Conservation (phyloP, 1,139 yeast genomes). For the Candida pseudocylindracea region DNA sequence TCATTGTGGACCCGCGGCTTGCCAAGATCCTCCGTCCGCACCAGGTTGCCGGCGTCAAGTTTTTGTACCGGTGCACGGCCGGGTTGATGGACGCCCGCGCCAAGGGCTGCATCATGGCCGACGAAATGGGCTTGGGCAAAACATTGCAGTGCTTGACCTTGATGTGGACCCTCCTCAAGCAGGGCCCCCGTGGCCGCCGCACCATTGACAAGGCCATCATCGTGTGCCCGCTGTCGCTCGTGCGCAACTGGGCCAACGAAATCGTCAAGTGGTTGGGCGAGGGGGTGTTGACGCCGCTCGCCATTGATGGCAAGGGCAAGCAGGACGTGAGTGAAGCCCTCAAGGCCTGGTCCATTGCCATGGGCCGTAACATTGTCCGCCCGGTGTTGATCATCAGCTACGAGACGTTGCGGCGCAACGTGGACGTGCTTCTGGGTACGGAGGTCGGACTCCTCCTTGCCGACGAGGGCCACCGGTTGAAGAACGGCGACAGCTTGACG, state of each 20-base stretch:
- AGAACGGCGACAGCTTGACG: slow-evolving; percentile 86
- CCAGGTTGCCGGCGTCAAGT: slow-evolving; percentile 89
- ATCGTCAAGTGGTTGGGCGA: slow-evolving; percentile 90
- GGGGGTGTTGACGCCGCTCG: slow-evolving; percentile 70
- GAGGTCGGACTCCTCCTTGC: slow-evolving; percentile 81
- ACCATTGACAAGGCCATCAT: slow-evolving; percentile 81
- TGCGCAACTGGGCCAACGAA: slow-evolving; percentile 95
- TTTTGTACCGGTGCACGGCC: slow-evolving; percentile 73
- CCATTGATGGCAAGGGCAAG: slow-evolving; percentile 74
- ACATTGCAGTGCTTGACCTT: slow-evolving; percentile 83
- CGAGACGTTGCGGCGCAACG: slow-evolving; percentile 80
- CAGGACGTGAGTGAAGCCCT: slow-evolving; percentile 15
- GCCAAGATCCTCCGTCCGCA: slow-evolving; percentile 83
- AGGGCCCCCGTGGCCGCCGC: slow-evolving; percentile 72
- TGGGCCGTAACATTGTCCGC: slow-evolving; percentile 73
- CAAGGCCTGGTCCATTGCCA: slow-evolving; percentile 73
- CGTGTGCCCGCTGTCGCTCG: slow-evolving; percentile 90
- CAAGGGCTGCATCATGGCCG: slow-evolving; percentile 97
- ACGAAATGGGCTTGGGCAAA: slow-evolving; percentile 96
- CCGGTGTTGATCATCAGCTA: slow-evolving; percentile 93
- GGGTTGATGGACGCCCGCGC: slow-evolving; percentile 77
- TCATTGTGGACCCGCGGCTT: slow-evolving; percentile 80
- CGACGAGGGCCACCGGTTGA: slow-evolving; percentile 91
- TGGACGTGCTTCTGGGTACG: slow-evolving; percentile 50
- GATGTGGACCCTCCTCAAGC: slow-evolving; percentile 84